phyloP scores from a whole-genome alignment of 257 asterid species.

The Ballota nigra region DNA sequence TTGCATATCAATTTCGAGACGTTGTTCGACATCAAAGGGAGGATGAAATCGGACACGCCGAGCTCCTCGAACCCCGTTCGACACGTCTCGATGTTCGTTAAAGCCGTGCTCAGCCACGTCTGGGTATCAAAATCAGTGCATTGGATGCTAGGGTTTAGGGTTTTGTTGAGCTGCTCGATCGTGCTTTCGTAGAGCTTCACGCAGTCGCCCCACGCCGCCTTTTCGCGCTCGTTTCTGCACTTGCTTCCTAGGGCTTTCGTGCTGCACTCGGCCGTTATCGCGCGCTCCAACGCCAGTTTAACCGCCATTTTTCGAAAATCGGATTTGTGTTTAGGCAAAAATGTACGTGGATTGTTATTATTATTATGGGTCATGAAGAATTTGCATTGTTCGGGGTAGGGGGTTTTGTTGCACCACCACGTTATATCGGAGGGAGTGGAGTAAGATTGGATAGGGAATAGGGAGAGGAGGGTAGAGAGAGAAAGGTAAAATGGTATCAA shows the following conservation, averaged over 20 bases:
- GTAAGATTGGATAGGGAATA: not conserved
- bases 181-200: conserved; percentile 46
- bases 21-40: conserved; percentile 52
- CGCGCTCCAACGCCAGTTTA: conserved; percentile 47
- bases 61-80: conserved; percentile 60
- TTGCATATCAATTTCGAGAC: conserved; percentile 61
- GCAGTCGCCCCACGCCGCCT: conserved; percentile 77
- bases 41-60: conserved; percentile 38
- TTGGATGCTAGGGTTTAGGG: conserved; percentile 37
- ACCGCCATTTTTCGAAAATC: conserved; percentile 51
- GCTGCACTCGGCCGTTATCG: conserved; percentile 39
- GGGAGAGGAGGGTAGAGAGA: conserved; percentile 21
- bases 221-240: conserved; percentile 50
- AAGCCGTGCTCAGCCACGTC: conserved; percentile 77
- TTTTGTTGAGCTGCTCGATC: conserved; percentile 55
- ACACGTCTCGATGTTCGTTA: conserved; percentile 73
- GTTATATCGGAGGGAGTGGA: conserved; percentile 10
- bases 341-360: conserved; percentile 2
- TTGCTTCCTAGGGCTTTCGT: conserved; percentile 38
- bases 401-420: conserved; percentile 70
- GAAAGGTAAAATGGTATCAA: conserved; percentile 21
- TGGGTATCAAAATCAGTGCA: conserved; percentile 59
- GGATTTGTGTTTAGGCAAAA: conserved; percentile 30
- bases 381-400: conserved; percentile 69
- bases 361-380: conserved; percentile 34